Evolutionary conservation across 2,329 filamentous ascomycete genomes (phyloP).

Genomic region (Aspergillus tanneri): DNA sequence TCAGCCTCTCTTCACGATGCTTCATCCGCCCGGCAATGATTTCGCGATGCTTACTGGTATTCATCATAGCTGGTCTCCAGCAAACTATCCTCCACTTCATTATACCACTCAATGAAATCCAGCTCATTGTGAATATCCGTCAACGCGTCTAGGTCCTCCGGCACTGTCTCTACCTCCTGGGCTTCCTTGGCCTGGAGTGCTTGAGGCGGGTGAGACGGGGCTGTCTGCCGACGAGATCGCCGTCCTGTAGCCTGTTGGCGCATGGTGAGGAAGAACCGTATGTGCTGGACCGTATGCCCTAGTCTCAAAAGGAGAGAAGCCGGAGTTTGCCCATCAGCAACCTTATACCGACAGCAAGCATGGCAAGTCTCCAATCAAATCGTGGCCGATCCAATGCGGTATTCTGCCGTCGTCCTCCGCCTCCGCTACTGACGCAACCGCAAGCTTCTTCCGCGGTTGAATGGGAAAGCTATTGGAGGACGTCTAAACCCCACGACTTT

Average conservation of each 20-base stretch:
- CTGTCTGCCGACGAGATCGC: conserved; percentile 39
- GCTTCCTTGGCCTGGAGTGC: conserved; percentile 27
- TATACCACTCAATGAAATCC: conserved; percentile 60
- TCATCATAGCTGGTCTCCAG: conserved; percentile 80
- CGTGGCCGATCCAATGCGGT: conserved; percentile 24
- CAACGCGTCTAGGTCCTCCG: conserved; percentile 17
- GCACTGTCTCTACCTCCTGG: conserved; percentile 14
- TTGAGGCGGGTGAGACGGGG: conserved; percentile 35
- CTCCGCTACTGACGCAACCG: conserved; percentile 28
- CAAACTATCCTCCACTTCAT: conserved; percentile 63
- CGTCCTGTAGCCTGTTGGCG: conserved; percentile 31
- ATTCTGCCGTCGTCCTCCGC: conserved; percentile 39
- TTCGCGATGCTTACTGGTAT: conserved; percentile 65
- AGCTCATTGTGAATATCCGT: conserved; percentile 56
- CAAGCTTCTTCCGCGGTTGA: conserved; percentile 18
- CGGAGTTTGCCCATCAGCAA: conserved; percentile 2
- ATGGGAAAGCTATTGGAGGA: background rate
- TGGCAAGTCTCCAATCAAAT: background rate
- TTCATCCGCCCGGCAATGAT: too few species aligned
- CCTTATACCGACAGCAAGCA: too few species aligned
- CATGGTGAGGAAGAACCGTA: conserved; percentile 21
- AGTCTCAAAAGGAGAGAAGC: background rate
- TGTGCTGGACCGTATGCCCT: background rate
- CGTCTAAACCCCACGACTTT: conserved; percentile 1
- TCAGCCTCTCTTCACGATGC: conserved; percentile 8